A percentile compares a stretch with the other conserved stretches of the same genome.
Evolutionary conservation across 2,329 filamentous ascomycete genomes (phyloP).

Genomic region (Paracamarosporium sp.): DNA sequence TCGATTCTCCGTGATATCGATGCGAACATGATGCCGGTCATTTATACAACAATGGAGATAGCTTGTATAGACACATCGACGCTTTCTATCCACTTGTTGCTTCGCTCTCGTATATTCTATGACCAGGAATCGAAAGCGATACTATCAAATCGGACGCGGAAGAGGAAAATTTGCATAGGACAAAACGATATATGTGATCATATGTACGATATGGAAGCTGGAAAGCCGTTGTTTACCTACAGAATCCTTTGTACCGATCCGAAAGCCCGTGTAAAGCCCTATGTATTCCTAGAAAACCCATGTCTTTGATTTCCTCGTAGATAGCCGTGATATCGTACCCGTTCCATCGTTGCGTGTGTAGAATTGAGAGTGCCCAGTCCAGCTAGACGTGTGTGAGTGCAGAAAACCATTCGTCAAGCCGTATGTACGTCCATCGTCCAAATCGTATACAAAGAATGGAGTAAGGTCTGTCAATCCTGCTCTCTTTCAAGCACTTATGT

Average conservation of each 20-base stretch:
- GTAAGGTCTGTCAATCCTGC: not conserved
- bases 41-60: no score
- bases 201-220: not conserved
- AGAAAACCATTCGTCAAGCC: not conserved
- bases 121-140: not conserved
- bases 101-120: no score
- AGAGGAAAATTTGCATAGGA: not conserved
- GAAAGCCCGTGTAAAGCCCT: no score
- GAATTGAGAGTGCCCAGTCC: not conserved
- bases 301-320: not conserved
- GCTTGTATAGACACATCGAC: no score
- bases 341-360: not conserved
- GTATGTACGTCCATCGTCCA: not conserved
- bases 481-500: not conserved
- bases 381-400: not conserved
- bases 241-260: not conserved
- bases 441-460: not conserved
- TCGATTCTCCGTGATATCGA: no score
- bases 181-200: not conserved
- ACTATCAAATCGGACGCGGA: not conserved
- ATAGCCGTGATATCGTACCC: not conserved
- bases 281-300: not conserved
- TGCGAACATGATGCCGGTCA: no score
- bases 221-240: not conserved
- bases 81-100: no score